Evolutionary conservation across 2,329 filamentous ascomycete species (phyloP).

Genomic region (Colletotrichum scovillei): DNA sequence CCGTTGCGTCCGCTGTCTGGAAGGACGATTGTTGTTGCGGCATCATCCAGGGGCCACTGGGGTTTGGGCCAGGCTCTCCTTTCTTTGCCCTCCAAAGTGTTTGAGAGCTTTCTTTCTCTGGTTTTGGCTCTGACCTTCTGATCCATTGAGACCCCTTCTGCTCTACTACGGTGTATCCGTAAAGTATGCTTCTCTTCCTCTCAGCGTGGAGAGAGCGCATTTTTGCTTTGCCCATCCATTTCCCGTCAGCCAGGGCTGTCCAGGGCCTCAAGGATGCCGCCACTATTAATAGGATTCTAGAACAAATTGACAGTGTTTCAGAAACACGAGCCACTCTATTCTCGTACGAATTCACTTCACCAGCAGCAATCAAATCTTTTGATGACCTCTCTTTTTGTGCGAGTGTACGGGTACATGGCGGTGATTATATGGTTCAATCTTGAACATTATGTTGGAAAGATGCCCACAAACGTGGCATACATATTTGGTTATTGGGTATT

Average conservation of each 20-base stretch:
- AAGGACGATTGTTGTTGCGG: not conserved
- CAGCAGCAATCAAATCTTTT: not conserved
- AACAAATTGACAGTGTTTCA: slow-evolving; percentile 33
- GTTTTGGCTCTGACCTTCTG: not conserved
- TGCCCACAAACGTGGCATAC: not conserved
- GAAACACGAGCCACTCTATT: slow-evolving; percentile 32
- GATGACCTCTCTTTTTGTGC: not conserved
- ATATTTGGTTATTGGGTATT: not conserved
- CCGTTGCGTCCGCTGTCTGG: not conserved
- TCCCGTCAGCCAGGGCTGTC: slow-evolving; percentile 19
- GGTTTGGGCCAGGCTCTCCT: not conserved
- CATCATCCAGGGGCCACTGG: not conserved
- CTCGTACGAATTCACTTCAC: slow-evolving; percentile 9
- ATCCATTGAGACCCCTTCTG: not conserved
- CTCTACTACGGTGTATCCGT: too few species aligned
- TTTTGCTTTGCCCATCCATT: slow-evolving; percentile 10
- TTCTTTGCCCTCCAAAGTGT: not conserved
- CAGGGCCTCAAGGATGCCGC: slow-evolving; percentile 20
- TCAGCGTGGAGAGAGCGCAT: not conserved
- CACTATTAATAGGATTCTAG: slow-evolving; percentile 36
- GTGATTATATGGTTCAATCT: not conserved
- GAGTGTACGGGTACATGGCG: not conserved
- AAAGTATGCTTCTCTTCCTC: not conserved
- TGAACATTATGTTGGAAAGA: not conserved
- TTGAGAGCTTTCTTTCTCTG: not conserved